Percentiles rank a stretch among this genome's conserved stretches.
Conservation (phyloP, 164 flowering plant species). For the Hamamelis virginiana region DNA sequence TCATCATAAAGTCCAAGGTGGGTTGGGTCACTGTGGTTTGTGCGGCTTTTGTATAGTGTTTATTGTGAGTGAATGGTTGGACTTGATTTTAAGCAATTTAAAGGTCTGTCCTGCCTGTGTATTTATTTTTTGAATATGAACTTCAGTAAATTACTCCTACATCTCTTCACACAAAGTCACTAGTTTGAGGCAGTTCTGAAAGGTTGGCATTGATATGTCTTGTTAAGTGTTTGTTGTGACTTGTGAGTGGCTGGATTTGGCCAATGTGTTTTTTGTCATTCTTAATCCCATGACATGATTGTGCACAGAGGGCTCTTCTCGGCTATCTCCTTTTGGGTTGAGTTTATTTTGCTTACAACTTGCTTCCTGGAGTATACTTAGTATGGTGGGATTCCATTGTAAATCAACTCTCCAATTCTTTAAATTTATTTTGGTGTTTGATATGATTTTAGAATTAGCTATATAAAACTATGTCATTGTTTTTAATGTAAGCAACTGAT, state of each 20-base stretch:
- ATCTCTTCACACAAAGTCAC: not conserved
- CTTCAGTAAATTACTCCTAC: not conserved
- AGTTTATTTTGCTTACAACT: too few species aligned
- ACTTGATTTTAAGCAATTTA: not conserved
- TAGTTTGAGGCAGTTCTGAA: not conserved
- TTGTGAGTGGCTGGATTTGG: not conserved
- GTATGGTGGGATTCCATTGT: too few species aligned
- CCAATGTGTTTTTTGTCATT: not conserved
- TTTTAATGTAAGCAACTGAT: too few species aligned
- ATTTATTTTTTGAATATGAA: not conserved
- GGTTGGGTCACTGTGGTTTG: not conserved
- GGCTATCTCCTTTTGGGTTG: not conserved
- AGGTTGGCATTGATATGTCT: not conserved
- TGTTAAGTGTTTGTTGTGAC: not conserved
- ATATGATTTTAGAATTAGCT: too few species aligned
- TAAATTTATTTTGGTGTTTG: too few species aligned
- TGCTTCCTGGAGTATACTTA: too few species aligned
- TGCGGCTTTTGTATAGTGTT: slow-evolving; percentile 5
- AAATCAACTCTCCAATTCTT: too few species aligned
- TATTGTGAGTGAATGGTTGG: slow-evolving; percentile 1
- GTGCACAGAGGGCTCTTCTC: not conserved
- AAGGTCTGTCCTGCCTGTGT: not conserved
- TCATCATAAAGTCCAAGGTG: not conserved
- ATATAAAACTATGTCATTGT: too few species aligned
- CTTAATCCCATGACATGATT: not conserved